Conservation (phyloP, 2,329 filamentous ascomycete species). For the Aspergillus flavus region DNA sequence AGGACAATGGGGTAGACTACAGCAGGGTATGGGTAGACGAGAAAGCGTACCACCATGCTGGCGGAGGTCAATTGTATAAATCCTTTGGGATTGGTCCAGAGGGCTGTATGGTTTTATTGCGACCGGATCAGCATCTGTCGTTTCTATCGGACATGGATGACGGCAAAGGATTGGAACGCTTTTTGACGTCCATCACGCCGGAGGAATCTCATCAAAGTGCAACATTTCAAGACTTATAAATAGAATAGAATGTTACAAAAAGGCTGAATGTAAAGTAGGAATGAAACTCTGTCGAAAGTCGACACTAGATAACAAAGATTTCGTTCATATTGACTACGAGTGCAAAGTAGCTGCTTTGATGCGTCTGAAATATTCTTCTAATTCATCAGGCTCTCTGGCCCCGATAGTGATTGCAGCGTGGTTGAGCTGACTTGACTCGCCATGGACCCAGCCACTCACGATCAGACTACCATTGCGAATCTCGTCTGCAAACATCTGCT, state of each 20-base stretch:
- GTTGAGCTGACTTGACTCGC: too few species aligned
- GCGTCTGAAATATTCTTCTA: too few species aligned
- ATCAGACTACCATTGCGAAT: constrained; percentile 4
- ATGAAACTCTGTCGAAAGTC: too few species aligned
- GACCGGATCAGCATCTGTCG: constrained; percentile 69
- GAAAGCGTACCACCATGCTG: constrained; percentile 55
- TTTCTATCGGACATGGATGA: constrained; percentile 15
- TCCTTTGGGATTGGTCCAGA: constrained; percentile 61
- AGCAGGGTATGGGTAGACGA: constrained; percentile 59
- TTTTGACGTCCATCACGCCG: background rate
- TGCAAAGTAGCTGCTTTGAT: too few species aligned
- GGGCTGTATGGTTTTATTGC: constrained; percentile 62
- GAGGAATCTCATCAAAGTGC: too few species aligned
- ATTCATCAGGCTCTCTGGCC: too few species aligned
- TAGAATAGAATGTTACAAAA: too few species aligned
- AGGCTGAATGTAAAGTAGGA: too few species aligned
- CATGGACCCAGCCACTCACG: constrained; percentile 2
- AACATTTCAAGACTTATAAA: too few species aligned
- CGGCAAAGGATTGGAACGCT: background rate
- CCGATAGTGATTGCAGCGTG: too few species aligned
- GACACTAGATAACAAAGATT: too few species aligned
- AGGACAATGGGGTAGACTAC: constrained; percentile 57
- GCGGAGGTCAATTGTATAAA: constrained; percentile 49
- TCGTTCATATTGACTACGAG: too few species aligned
- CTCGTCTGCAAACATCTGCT: background rate